phyloP scores from a whole-genome alignment of 1,284 basidiomycete species.

The Chiua sp. region DNA sequence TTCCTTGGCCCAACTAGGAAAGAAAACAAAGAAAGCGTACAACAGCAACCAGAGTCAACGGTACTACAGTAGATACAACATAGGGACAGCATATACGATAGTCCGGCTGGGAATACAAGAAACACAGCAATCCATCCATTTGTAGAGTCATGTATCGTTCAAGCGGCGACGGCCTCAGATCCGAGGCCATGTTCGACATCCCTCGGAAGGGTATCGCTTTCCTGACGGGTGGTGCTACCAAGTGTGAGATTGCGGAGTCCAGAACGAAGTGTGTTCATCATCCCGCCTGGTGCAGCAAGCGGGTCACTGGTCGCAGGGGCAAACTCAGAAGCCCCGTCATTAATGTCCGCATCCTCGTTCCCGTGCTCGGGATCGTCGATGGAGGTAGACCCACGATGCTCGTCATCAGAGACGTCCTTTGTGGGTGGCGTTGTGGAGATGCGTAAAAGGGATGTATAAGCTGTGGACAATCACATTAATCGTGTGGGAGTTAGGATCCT shows the following conservation, averaged over 20 bases:
- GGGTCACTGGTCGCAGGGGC: slow-evolving; percentile 14
- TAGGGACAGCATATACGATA: not conserved
- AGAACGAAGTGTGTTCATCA: slow-evolving; percentile 41
- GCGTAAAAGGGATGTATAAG: slow-evolving; percentile 86
- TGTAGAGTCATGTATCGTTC: slow-evolving; percentile 3
- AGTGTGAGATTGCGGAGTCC: slow-evolving; percentile 38
- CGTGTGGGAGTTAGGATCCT: not conserved
- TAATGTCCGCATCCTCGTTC: slow-evolving; percentile 16
- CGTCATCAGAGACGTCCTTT: slow-evolving; percentile 44
- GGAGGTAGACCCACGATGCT: slow-evolving; percentile 41
- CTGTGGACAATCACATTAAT: slow-evolving; percentile 42
- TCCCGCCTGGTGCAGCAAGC: slow-evolving; percentile 23
- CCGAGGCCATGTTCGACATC: slow-evolving; percentile 43
- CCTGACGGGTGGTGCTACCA: slow-evolving; percentile 16
- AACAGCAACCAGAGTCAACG: not conserved
- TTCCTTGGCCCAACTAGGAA: not conserved
- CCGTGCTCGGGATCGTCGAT: slow-evolving; percentile 38
- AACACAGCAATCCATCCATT: not conserved
- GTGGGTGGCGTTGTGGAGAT: slow-evolving; percentile 77
- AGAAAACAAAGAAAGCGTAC: not conserved
- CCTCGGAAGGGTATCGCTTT: slow-evolving; percentile 35
- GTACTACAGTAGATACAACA: slow-evolving; percentile 3
- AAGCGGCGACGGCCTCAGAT: slow-evolving; percentile 16
- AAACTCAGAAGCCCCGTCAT: not conserved
- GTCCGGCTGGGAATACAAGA: slow-evolving; percentile 3